Evolutionary conservation across 169 alveolate species (phyloP), one percentile per base, ranked within the genome.

Genomic region (Toxoplasma gondii): DNA sequence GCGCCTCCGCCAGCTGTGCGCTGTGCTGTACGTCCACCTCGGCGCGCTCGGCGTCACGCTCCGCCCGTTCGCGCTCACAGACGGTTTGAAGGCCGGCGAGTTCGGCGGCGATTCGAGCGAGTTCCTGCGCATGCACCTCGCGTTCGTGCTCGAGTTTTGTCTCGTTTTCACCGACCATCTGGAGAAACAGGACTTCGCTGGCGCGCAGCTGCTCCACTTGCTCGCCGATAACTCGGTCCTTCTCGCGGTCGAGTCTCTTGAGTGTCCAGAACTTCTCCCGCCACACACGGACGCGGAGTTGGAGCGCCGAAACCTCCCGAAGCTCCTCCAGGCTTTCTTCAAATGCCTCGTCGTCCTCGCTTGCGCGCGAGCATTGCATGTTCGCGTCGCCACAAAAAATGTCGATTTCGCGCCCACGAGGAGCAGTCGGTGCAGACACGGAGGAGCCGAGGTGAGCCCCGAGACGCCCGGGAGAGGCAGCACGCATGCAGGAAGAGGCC

Each of bases 321-420:
- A n/a, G 22, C 53, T 44, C 29, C 43, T 31, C 69, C 1, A 82
- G 90, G 19, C 4, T 49, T 67, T 19, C 90, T 41, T 82, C 90
- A 24, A 82, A 82, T 19, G 64, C 90, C 41, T 38, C 90, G 90
- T 82, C 90, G 41, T 81, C 58, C 38, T 82, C 90, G 41, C 90
- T 82, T 9, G 41, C 19, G 41, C 67, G 69, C 34, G 90, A 82
- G 36, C 90, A 82, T 16, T 12, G 41, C 41, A 67, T 39, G 64
- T 36, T 22, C 58, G 7, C 36, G 88, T 12, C 58, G 4, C 22
- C 58, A 49, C 58, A 4, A 49, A 4, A 49, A 4, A 12, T 49
- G 58, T 49, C 12, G 58, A 49, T 49, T 49, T 49, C 58, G 39
- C 84, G 24, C n/a, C 19, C 44, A 44, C 27, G 45, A 1, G 84